Evolutionary conservation across 2,329 filamentous ascomycete species (phyloP).

Genomic region (Aureobasidium pullulans): DNA sequence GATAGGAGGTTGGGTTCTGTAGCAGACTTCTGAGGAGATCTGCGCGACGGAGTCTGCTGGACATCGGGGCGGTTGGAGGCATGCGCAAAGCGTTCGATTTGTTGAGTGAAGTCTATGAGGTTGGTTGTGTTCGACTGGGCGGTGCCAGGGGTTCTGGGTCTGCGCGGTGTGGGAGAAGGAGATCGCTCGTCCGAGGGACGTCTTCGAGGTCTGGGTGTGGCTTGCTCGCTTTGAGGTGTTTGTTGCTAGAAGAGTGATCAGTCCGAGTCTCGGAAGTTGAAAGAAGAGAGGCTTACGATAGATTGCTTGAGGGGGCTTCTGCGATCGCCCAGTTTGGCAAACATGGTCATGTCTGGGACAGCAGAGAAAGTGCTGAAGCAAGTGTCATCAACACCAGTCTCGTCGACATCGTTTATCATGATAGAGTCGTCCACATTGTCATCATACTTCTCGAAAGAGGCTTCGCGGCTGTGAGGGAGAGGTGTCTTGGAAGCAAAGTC

Average conservation of each 20-base stretch:
- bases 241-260: not conserved
- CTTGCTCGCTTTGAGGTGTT: slow-evolving; percentile 28
- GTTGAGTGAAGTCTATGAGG: slow-evolving; percentile 81
- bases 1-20: slow-evolving; percentile 42
- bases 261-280: not conserved
- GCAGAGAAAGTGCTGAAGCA: slow-evolving; percentile 85
- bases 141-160: slow-evolving; percentile 34
- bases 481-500: slow-evolving; percentile 16
- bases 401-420: slow-evolving; percentile 23
- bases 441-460: not conserved
- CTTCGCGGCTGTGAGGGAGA: slow-evolving; percentile 17
- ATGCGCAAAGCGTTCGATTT: slow-evolving; percentile 51
- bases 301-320: slow-evolving; percentile 13
- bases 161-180: slow-evolving; percentile 48
- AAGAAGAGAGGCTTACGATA: not conserved
- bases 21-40: slow-evolving; percentile 45
- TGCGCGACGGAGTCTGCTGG: slow-evolving; percentile 21
- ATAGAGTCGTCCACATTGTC: not conserved
- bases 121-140: slow-evolving; percentile 60
- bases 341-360: slow-evolving; percentile 78
- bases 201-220: slow-evolving; percentile 45
- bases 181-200: slow-evolving; percentile 34
- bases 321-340: slow-evolving; percentile 61
- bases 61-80: slow-evolving; percentile 31
- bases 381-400: slow-evolving; percentile 54